phyloP scores from a whole-genome alignment of 768 basidiomycete genomes.

The Ephemerocybe angulata region DNA sequence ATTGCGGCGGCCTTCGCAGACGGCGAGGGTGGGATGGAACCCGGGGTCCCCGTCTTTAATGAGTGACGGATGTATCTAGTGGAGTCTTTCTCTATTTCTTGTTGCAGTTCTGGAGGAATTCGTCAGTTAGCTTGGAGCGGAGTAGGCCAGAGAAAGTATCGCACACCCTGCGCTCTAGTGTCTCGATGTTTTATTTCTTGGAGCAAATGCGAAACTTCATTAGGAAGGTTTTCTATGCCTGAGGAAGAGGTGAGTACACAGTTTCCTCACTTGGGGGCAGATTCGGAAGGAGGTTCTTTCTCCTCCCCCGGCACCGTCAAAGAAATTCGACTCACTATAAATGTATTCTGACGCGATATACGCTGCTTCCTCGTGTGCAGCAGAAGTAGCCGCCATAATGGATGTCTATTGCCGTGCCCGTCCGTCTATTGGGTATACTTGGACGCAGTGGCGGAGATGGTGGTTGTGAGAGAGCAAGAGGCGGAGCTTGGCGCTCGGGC shows the following conservation, averaged over 20 bases:
- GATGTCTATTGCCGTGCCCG: too few species aligned
- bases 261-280: background rate
- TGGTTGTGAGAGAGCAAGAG: background rate
- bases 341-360: conserved; percentile 54
- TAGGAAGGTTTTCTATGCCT: conserved; percentile 55
- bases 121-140: conserved; percentile 2
- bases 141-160: background rate
- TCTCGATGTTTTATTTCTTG: conserved; percentile 52
- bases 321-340: conserved; percentile 41
- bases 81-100: conserved; percentile 48
- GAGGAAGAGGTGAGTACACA: background rate
- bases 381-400: conserved; percentile 4
- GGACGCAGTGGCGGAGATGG: conserved; percentile 5
- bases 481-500: too few species aligned
- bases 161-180: conserved; percentile 39
- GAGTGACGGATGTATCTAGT: conserved; percentile 49
- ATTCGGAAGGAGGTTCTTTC: too few species aligned
- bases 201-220: conserved; percentile 48
- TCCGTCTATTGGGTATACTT: too few species aligned
- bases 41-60: conserved; percentile 24
- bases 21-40: conserved; percentile 30
- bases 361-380: conserved; percentile 49
- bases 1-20: conserved; percentile 35
- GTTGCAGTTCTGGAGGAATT: conserved; percentile 54
- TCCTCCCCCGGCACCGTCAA: too few species aligned